Conservation (phyloP, 495 filamentous ascomycete species). For the Lasiosphaeriaceae sp. region DNA sequence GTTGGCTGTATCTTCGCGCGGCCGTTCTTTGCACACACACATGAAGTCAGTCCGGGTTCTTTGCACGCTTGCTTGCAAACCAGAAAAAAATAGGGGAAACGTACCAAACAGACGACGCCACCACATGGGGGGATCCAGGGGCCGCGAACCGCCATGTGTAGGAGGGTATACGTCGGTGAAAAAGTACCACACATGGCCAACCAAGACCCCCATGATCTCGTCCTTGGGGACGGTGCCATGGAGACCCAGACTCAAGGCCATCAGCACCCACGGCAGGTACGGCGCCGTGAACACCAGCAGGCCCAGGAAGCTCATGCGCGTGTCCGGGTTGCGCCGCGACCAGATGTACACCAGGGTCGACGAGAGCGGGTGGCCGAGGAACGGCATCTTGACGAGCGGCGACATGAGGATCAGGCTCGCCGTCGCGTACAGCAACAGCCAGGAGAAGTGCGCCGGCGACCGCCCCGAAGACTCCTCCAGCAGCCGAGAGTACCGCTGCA, state of each 20-base stretch:
- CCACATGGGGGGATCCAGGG: slow-evolving; percentile 86
- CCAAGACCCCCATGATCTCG: slow-evolving; percentile 87
- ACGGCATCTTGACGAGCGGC: slow-evolving; percentile 81
- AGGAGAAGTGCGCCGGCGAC: slow-evolving; percentile 89
- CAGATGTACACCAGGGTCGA: slow-evolving; percentile 97
- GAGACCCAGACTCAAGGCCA: slow-evolving; percentile 81
- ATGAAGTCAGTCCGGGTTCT: slow-evolving; percentile 6
- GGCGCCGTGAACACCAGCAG: slow-evolving; percentile 88
- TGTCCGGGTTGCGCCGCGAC: slow-evolving; percentile 91
- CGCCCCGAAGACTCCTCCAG: slow-evolving; percentile 90
- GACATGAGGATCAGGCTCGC: slow-evolving; percentile 72
- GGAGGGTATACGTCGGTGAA: slow-evolving; percentile 95
- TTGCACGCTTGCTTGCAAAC: neutral
- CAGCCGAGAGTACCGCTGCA: slow-evolving; percentile 91
- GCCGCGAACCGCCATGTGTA: slow-evolving; percentile 77
- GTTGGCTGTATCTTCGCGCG: slow-evolving; percentile 42
- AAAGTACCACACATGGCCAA: slow-evolving; percentile 98
- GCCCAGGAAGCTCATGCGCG: slow-evolving; percentile 84
- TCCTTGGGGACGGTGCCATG: slow-evolving; percentile 89
- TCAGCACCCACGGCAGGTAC: slow-evolving; percentile 93
- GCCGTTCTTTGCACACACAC: slow-evolving; percentile 33
- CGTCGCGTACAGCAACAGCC: slow-evolving; percentile 84
- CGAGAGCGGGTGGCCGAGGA: slow-evolving; percentile 84
- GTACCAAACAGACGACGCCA: slow-evolving; percentile 80
- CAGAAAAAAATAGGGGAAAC: neutral